These are phyloP conservation scores for Russula vinacea DNA, from an alignment of 768 basidiomycete species.

Conservation along the genomic window DNA sequence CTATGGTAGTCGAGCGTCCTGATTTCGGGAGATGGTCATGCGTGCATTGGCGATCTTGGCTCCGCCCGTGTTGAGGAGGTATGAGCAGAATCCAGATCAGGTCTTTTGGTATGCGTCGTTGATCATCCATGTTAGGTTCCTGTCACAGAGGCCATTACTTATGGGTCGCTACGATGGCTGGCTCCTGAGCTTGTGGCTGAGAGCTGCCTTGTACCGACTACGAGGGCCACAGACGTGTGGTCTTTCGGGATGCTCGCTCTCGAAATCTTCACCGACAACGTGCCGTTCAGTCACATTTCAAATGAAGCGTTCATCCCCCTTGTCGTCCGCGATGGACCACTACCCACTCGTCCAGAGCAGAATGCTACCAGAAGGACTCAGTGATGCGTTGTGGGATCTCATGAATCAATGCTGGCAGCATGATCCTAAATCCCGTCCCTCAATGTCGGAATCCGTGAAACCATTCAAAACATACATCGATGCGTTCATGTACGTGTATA, in stretches of 20 bases:
- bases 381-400: conserved; percentile 44
- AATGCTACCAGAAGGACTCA: conserved; percentile 35
- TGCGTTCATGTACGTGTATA: conserved; percentile 17
- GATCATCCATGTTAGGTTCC: not conserved
- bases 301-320: conserved; percentile 40
- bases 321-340: conserved; percentile 38
- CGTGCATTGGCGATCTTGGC: conserved; percentile 18
- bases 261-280: conserved; percentile 46
- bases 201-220: conserved; percentile 5
- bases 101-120: not conserved
- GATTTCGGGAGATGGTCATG: conserved; percentile 16
- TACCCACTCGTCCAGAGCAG: conserved; percentile 41
- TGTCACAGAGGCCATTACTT: conserved; percentile 1
- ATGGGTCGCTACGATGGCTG: conserved; percentile 22
- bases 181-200: conserved; percentile 26
- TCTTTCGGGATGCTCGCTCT: conserved; percentile 48
- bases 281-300: conserved; percentile 39
- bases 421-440: conserved; percentile 41
- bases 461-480: conserved; percentile 21
- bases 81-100: not conserved
- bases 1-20: conserved; percentile 19
- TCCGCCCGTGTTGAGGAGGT: conserved; percentile 24
- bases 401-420: conserved; percentile 46
- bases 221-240: conserved; percentile 47
- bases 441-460: conserved; percentile 38